These are phyloP conservation scores for Gymnopus androsaceus DNA, from an alignment of 1,284 basidiomycete species.

Conservation along the genomic window DNA sequence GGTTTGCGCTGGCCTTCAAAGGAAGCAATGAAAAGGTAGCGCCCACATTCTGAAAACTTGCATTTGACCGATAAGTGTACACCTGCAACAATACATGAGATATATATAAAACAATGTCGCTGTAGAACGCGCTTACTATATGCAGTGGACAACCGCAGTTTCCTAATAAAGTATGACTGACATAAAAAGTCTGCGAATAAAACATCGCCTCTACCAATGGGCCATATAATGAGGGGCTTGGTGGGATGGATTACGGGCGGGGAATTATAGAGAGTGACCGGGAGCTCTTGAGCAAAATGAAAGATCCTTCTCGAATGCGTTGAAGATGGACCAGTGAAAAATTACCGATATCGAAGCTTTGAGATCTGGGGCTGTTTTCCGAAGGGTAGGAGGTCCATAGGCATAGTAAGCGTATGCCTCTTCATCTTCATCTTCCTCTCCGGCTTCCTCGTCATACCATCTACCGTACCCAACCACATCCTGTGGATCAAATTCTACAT, in stretches of 20 bases:
- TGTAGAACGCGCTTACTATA: slow-evolving; percentile 21
- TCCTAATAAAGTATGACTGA: slow-evolving; percentile 31
- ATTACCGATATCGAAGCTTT: neutral
- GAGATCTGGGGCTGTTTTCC: neutral
- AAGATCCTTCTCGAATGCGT: slow-evolving; percentile 17
- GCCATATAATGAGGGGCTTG: slow-evolving; percentile 29
- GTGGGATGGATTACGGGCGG: slow-evolving; percentile 31
- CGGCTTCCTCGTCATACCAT: neutral
- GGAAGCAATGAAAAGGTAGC: slow-evolving; percentile 29
- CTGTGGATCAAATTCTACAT: neutral
- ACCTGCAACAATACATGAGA: slow-evolving; percentile 18
- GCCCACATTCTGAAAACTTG: slow-evolving; percentile 30
- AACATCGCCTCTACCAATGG: slow-evolving; percentile 30
- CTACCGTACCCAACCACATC: neutral
- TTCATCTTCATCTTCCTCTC: neutral
- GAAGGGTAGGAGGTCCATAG: neutral
- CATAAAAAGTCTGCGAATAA: slow-evolving; percentile 29
- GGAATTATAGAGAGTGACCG: slow-evolving; percentile 28
- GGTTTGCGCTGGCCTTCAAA: slow-evolving; percentile 26
- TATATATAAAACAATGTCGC: neutral
- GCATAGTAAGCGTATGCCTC: neutral
- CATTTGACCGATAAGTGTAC: slow-evolving; percentile 29
- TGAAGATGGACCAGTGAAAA: neutral
- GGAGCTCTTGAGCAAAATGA: slow-evolving; percentile 19
- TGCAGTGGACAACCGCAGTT: slow-evolving; percentile 28